Evolutionary conservation across 169 alveolate genomes (phyloP), one percentile per base, ranked within the genome.

Genomic region (Plasmodium ovale): DNA sequence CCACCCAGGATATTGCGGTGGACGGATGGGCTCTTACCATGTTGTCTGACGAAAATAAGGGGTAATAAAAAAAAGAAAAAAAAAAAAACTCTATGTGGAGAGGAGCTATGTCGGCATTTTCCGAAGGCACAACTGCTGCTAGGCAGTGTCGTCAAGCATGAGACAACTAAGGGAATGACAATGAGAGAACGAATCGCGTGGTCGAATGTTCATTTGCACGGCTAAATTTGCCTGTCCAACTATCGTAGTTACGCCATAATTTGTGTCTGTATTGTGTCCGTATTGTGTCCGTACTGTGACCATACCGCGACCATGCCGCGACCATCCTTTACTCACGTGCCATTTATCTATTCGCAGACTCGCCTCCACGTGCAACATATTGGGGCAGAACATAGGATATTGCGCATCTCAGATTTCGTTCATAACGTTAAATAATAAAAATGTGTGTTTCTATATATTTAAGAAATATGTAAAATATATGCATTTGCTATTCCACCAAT

Each of bases 1-100:
- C 98, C 19, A 96, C 98, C 10, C 98, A 97, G 91, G 99, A 98
- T 87, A 97, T 97, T 62, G 99, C 98, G 9, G 99, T 98, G 29
- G 99, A 98, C 70, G 98, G 99, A 14, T 98, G 99, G 99, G 99
- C 99, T 12, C 72, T 98, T 39, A 96, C 97, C 19, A 93, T 97
- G 88, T 95, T 98, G 7, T 70, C 96, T 12, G 93, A 87, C 39
- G 93, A 93, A 56, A 94, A 95, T 85, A 85, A 65, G 19, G 89
- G 96, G 56, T 95, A 79, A 44, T 16, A 67, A 37, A 35, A 9
- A 64, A 60, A 29, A 4, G n/a, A n/a, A n/a, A n/a, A n/a, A n/a
- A n/a, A n/a, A 42, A 1, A 2, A 31, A 49, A 59, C 0, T n/a
- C n/a, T 14, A 44, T 10, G 10, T 56, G 21, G 21, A 25, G 23